Percentiles rank a stretch among this genome's conserved stretches.
These are phyloP conservation scores for Calonectria hawksworthii DNA, from an alignment of 2,329 filamentous ascomycete species.

Conservation along the genomic window DNA sequence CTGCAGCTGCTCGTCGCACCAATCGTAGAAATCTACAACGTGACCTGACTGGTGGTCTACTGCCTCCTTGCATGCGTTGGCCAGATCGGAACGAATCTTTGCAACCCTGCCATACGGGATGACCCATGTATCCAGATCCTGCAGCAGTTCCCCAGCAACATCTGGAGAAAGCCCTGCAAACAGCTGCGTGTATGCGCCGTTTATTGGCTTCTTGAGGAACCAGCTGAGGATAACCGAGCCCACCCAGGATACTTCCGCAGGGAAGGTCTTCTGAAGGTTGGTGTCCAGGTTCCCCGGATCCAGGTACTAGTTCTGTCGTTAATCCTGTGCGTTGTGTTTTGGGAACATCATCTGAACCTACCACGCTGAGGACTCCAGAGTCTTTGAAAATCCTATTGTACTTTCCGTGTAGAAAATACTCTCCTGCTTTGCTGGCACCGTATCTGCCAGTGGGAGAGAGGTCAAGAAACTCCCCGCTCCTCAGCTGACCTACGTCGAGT, in stretches of 20 bases:
- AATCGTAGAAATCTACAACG: slow-evolving; percentile 17
- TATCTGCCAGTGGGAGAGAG: slow-evolving; percentile 6
- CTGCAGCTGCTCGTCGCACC: slow-evolving; percentile 19
- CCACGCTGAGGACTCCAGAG: slow-evolving; percentile 10
- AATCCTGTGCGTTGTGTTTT: not conserved
- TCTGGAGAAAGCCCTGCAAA: slow-evolving; percentile 21
- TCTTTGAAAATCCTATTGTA: slow-evolving; percentile 7
- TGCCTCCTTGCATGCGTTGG: not conserved
- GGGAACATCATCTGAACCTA: not conserved
- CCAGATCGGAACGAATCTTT: slow-evolving; percentile 13
- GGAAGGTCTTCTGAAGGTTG: slow-evolving; percentile 13
- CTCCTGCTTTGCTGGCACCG: slow-evolving; percentile 15
- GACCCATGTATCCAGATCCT: slow-evolving; percentile 16
- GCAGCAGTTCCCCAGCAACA: not conserved
- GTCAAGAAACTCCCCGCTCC: slow-evolving; percentile 1
- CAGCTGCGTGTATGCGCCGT: slow-evolving; percentile 19
- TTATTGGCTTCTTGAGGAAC: slow-evolving; percentile 17
- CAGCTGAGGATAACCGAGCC: not conserved
- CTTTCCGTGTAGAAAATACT: slow-evolving; percentile 22
- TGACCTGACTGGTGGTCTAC: slow-evolving; percentile 7
- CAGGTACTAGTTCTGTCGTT: not conserved
- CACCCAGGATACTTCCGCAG: slow-evolving; percentile 9
- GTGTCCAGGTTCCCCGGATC: slow-evolving; percentile 20
- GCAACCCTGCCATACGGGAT: slow-evolving; percentile 10
- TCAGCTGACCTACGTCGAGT: slow-evolving; percentile 12